Evolutionary conservation across 352 stramenopile species (phyloP), one percentile per base, ranked within the genome.

Genomic region (Globisporangium emineosum): DNA sequence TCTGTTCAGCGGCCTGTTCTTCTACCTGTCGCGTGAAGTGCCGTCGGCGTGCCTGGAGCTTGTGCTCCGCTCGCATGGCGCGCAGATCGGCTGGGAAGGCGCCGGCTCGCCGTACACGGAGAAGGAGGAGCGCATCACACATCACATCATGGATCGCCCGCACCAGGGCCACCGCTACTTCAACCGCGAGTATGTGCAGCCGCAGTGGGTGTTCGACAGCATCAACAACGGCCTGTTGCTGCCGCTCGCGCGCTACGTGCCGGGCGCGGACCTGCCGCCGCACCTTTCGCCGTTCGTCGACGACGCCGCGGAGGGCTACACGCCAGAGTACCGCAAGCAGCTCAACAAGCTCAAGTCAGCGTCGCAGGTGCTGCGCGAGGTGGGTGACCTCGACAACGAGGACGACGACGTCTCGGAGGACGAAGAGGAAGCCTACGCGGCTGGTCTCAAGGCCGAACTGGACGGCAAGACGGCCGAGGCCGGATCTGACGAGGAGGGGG

Each of bases 141-240:
- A 99, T 82, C 94, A 99, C 73, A 73, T 99, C 57, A 91, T 98
- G 69, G 97, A 99, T 72, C 89, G 96, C 25, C 93, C 91, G 12
- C 93, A 97, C 58, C 88, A 98, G 35, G 88, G 89, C 15, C 78
- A 95, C 61, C 86, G 76, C 4, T 93, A 95, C 75, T 93, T 93
- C 47, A 93, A 85, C 68, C 86, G 96, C 69, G 97, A 99, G 77
- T 99, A 97, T 68, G 86, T 99, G 49, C 98, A 99, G 82, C 98
- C 98, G 37, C 98, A 99, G 76, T 99, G 98, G 98, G 83, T 99
- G 27, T 97, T 99, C 57, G 98, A 99, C 83, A 97, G 85, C 32
- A 84, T 98, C 32, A 99, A 99, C 80, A 98, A 98, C 63, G 82
- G 92, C 40, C 88, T 99, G 47, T 52, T 98, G 35, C 71, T 99